phyloP scores from a whole-genome alignment of 1,284 basidiomycete species.

The Moesziomyces antarcticus region DNA sequence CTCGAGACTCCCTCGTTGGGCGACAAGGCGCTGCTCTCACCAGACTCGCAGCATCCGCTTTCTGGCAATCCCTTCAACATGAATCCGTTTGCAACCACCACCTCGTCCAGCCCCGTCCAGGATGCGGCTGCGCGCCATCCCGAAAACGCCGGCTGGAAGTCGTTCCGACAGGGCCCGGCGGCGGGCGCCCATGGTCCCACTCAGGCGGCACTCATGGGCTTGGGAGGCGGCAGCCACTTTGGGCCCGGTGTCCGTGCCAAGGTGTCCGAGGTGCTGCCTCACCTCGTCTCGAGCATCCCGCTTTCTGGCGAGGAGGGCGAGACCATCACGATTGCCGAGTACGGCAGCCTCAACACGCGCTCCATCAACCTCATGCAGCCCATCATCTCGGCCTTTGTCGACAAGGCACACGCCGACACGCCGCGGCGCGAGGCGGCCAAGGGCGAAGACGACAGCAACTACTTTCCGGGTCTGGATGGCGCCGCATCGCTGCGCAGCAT shows the following conservation, averaged over 20 bases:
- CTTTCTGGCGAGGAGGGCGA: conserved; percentile 48
- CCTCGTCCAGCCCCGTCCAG: conserved; percentile 29
- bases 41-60: conserved; percentile 31
- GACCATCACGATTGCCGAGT: conserved; percentile 67
- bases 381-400: conserved; percentile 63
- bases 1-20: conserved; percentile 50
- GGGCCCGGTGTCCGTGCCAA: conserved; percentile 64
- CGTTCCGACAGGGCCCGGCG: conserved; percentile 19
- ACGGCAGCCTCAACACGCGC: conserved; percentile 66
- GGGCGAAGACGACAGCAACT: conserved; percentile 23
- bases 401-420: conserved; percentile 31
- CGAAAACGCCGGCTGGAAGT: conserved; percentile 35
- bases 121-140: conserved; percentile 15
- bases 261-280: conserved; percentile 58
- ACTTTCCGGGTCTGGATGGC: conserved; percentile 38
- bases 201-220: conserved; percentile 37
- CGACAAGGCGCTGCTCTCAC: conserved; percentile 50
- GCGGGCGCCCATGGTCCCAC: conserved; percentile 31
- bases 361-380: conserved; percentile 65
- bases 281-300: conserved; percentile 55
- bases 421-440: conserved; percentile 21
- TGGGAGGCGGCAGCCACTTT: conserved; percentile 63
- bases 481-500: conserved; percentile 36
- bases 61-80: conserved; percentile 30
- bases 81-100: conserved; percentile 8